A percentile compares a stretch with the other conserved stretches of the same genome.
phyloP scores from a whole-genome alignment of 257 asterid species.

The Ophiorrhiza pumila region DNA sequence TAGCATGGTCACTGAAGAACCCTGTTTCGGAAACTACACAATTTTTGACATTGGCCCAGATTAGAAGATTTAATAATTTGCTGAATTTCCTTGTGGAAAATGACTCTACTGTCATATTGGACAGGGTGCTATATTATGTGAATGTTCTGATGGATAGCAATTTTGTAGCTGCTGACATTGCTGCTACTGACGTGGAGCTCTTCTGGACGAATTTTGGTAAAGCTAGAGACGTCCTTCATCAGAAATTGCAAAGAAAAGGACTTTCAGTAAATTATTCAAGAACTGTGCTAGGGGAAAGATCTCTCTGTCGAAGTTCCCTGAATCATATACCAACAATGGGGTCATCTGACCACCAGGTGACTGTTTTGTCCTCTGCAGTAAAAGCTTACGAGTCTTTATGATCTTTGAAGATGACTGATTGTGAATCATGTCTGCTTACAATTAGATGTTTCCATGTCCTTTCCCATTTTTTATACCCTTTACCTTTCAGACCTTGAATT shows the following conservation, averaged over 20 bases:
- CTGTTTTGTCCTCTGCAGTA: neutral
- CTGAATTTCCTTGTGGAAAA: constrained; percentile 49
- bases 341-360: constrained; percentile 41
- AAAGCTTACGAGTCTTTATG: neutral
- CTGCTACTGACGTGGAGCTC: constrained; percentile 43
- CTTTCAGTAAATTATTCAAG: constrained; percentile 9
- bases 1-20: constrained; percentile 74
- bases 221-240: constrained; percentile 36
- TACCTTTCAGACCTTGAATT: neutral
- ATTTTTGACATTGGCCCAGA: constrained; percentile 36
- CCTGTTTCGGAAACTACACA: constrained; percentile 37
- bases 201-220: constrained; percentile 41
- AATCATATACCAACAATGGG: constrained; percentile 18
- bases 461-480: neutral
- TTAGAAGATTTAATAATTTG: constrained; percentile 52
- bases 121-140: constrained; percentile 42
- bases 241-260: constrained; percentile 30
- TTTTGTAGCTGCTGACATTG: constrained; percentile 28
- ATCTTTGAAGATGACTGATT: neutral
- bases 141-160: constrained; percentile 34
- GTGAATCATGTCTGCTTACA: neutral
- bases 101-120: constrained; percentile 50
- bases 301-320: constrained; percentile 24
- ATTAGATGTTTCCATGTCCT: neutral
- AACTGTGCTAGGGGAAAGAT: constrained; percentile 15